Conservation (phyloP, 495 filamentous ascomycete genomes). For the Penicillium coprophilum region DNA sequence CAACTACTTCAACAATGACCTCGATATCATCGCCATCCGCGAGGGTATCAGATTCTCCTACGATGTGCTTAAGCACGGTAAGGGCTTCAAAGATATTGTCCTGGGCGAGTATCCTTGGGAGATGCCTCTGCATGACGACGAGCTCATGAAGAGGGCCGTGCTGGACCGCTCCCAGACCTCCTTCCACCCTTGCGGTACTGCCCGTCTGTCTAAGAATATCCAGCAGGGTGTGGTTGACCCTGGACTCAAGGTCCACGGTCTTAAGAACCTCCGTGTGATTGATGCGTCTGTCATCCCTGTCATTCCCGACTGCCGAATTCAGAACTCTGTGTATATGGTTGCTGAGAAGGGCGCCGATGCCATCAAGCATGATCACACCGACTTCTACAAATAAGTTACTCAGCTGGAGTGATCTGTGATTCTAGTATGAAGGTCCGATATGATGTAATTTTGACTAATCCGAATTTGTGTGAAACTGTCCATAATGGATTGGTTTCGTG, state of each 20-base stretch:
- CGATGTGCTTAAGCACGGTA: conserved; percentile 53
- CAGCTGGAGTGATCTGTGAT: too few species aligned
- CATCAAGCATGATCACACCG: conserved; percentile 13
- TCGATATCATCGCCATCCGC: conserved; percentile 55
- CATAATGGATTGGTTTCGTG: too few species aligned
- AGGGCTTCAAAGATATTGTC: conserved; percentile 56
- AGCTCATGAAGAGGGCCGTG: conserved; percentile 55
- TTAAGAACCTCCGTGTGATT: conserved; percentile 51
- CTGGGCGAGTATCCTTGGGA: conserved; percentile 55
- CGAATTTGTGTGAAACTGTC: too few species aligned
- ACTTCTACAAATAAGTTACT: not conserved
- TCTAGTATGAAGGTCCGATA: too few species aligned
- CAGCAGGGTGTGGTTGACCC: conserved; percentile 51
- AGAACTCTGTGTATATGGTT: conserved; percentile 55
- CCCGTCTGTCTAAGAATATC: conserved; percentile 51
- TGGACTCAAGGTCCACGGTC: conserved; percentile 53
- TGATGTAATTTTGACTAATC: too few species aligned
- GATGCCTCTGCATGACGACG: conserved; percentile 54
- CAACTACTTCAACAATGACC: conserved; percentile 55
- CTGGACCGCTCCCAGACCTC: conserved; percentile 56
- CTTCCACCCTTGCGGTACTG: conserved; percentile 57
- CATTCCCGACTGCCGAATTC: conserved; percentile 40
- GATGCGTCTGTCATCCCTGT: conserved; percentile 37
- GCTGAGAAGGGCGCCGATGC: conserved; percentile 46
- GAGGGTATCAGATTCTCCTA: conserved; percentile 56